These are phyloP conservation scores for Diaporthe citrichinensis DNA, from an alignment of 2,329 filamentous ascomycete genomes.

Conservation along the genomic window DNA sequence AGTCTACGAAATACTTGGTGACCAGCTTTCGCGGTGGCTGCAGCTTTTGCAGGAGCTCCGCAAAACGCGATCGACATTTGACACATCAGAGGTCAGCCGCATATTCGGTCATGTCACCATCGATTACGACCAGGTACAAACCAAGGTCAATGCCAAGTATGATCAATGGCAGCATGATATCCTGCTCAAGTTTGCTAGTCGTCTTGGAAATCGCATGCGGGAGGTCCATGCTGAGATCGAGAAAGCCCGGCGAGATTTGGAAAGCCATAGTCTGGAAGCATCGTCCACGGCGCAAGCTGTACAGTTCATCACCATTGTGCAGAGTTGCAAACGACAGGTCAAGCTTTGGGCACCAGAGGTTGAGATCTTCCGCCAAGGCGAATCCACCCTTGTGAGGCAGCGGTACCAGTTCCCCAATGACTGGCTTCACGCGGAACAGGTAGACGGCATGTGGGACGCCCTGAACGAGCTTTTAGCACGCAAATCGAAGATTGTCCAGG, in stretches of 20 bases:
- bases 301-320: slow-evolving; percentile 97
- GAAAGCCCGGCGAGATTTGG: slow-evolving; percentile 89
- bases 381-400: slow-evolving; percentile 91
- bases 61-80: slow-evolving; percentile 95
- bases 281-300: slow-evolving; percentile 97
- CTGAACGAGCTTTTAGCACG: slow-evolving; percentile 92
- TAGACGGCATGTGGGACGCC: slow-evolving; percentile 95
- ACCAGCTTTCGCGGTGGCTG: slow-evolving; percentile 92
- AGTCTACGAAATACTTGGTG: slow-evolving; percentile 91
- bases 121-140: slow-evolving; percentile 98
- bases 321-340: slow-evolving; percentile 94
- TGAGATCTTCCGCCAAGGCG: slow-evolving; percentile 94
- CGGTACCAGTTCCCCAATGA: slow-evolving; percentile 94
- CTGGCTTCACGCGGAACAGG: slow-evolving; percentile 96
- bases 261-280: slow-evolving; percentile 91
- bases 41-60: slow-evolving; percentile 97
- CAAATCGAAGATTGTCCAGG: slow-evolving; percentile 95
- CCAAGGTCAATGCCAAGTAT: slow-evolving; percentile 98
- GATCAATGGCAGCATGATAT: slow-evolving; percentile 99
- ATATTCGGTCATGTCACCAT: slow-evolving; percentile 95
- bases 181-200: slow-evolving; percentile 89
- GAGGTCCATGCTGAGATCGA: slow-evolving; percentile 94
- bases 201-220: slow-evolving; percentile 90
- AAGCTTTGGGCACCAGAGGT: slow-evolving; percentile 96
- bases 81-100: slow-evolving; percentile 93